These are phyloP conservation scores for Eragrostis tef DNA, from an alignment of 202 grass and related monocot genomes.

Conservation along the genomic window DNA sequence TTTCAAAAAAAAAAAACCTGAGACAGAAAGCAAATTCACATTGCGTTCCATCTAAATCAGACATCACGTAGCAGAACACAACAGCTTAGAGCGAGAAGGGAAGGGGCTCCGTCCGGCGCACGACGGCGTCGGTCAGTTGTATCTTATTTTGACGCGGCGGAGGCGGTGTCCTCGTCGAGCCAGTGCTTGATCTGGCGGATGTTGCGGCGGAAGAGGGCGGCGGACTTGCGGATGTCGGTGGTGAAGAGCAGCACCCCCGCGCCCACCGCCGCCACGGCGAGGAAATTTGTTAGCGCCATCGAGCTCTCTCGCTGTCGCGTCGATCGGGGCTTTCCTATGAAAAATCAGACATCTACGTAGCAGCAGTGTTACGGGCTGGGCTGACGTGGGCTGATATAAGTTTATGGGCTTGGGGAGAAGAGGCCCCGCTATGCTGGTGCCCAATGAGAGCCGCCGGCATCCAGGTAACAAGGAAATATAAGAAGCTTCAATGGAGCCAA, in stretches of 20 bases:
- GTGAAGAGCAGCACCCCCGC: conserved; percentile 79
- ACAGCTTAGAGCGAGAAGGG: neutral
- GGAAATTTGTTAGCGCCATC: conserved; percentile 92
- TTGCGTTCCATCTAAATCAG: neutral
- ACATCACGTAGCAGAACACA: neutral
- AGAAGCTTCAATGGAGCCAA: neutral
- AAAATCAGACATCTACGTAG: too few species aligned
- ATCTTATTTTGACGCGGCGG: conserved; percentile 62
- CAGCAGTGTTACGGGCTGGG: too few species aligned
- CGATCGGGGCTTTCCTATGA: too few species aligned
- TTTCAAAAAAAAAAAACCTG: too few species aligned
- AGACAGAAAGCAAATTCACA: neutral
- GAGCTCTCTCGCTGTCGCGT: neutral
- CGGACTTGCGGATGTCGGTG: conserved; percentile 79
- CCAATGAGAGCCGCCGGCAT: too few species aligned
- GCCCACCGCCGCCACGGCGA: conserved; percentile 72
- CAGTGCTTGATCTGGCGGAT: conserved; percentile 80
- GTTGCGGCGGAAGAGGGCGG: conserved; percentile 80
- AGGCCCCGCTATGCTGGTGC: too few species aligned
- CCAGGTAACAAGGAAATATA: too few species aligned
- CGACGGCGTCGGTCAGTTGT: neutral
- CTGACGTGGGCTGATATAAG: too few species aligned
- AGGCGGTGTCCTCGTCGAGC: conserved; percentile 83
- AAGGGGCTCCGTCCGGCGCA: neutral
- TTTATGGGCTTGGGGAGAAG: too few species aligned